These are phyloP conservation scores for Penicillium pulvis DNA, from an alignment of 495 filamentous ascomycete genomes.

Conservation along the genomic window DNA sequence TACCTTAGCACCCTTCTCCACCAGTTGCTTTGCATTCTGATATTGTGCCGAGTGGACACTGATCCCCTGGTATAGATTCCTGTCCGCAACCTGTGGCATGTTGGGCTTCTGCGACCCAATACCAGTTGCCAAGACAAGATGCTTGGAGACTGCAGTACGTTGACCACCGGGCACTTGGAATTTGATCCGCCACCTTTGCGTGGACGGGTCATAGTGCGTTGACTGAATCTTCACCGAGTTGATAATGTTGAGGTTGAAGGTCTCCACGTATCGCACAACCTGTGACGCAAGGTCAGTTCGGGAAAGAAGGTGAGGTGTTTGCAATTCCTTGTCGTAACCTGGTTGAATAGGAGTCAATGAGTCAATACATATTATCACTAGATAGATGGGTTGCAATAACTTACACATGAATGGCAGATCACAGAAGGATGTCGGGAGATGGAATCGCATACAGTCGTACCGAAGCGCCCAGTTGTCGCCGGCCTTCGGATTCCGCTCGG, in stretches of 20 bases:
- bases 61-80: conserved; percentile 32
- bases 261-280: conserved; percentile 32
- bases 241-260: conserved; percentile 39
- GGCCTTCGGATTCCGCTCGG: conserved; percentile 31
- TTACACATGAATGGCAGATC: conserved; percentile 25
- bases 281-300: conserved; percentile 39
- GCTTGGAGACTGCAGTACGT: conserved; percentile 17
- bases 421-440: conserved; percentile 32
- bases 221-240: conserved; percentile 29
- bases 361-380: too few relatives aligned
- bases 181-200: conserved; percentile 32
- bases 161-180: conserved; percentile 20
- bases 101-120: conserved; percentile 31
- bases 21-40: conserved; percentile 20
- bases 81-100: conserved; percentile 28
- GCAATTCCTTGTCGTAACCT: conserved; percentile 23
- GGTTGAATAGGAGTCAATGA: neutral
- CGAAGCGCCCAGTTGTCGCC: conserved; percentile 42
- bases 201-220: conserved; percentile 25
- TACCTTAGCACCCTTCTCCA: conserved; percentile 20
- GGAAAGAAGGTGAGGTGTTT: conserved; percentile 36
- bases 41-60: conserved; percentile 40
- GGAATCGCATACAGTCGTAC: conserved; percentile 37
- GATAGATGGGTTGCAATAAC: neutral
- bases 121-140: conserved; percentile 37